These are phyloP conservation scores for Nannizziopsis arthrosporioides DNA, from an alignment of 2,329 filamentous ascomycete species.

Conservation along the genomic window DNA sequence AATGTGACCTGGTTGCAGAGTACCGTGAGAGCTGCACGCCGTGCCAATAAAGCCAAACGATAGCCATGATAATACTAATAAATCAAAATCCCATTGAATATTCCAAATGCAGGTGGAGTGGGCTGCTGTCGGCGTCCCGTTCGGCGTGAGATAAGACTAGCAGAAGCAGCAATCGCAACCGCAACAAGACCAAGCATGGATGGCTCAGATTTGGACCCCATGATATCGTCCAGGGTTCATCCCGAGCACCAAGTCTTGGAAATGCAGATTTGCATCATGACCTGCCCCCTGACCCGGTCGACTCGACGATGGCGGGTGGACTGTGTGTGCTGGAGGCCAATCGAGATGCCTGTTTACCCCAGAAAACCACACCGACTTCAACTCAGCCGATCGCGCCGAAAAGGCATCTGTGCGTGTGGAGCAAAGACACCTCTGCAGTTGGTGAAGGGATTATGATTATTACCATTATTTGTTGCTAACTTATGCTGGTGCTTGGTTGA, in stretches of 20 bases:
- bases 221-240: neutral
- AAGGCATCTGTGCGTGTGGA: constrained; percentile 3
- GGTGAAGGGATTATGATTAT: neutral
- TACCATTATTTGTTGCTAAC: no score
- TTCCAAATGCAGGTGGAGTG: no score
- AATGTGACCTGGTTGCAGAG: no score
- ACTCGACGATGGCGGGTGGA: neutral
- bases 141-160: no score
- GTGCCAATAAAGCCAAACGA: no score
- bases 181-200: no score
- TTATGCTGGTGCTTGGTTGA: no score
- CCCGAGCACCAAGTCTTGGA: neutral
- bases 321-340: neutral
- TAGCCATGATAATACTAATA: no score
- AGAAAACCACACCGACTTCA: neutral
- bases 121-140: no score
- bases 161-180: no score
- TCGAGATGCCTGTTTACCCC: constrained; percentile 11
- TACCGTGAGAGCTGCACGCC: no score
- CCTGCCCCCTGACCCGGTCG: neutral
- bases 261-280: neutral
- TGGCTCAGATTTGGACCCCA: neutral
- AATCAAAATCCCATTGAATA: no score
- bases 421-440: neutral
- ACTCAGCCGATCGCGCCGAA: constrained; percentile 6